Evolutionary conservation across 192 early-diverging fungal genomes (phyloP).

Genomic region (Coemansia sp.): DNA sequence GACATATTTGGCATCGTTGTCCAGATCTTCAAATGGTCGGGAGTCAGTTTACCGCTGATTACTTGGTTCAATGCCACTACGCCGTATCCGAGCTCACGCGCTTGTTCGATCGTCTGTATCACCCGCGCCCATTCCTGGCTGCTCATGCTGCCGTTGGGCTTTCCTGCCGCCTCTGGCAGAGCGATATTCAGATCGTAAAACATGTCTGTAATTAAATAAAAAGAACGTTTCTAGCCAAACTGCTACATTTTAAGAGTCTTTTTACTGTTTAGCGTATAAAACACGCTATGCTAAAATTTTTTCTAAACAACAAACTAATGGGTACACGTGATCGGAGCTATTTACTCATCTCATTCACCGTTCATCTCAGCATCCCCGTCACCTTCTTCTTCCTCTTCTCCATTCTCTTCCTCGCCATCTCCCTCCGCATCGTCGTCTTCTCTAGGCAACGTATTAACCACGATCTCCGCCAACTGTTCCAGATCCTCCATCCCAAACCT

Average conservation of each 20-base stretch:
- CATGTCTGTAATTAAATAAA: constrained; percentile 11
- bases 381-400: constrained; percentile 3
- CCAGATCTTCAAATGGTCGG: constrained; percentile 45
- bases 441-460: constrained; percentile 54
- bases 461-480: constrained; percentile 55
- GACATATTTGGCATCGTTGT: constrained; percentile 19
- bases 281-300: not conserved
- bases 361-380: not conserved
- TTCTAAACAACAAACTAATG: not conserved
- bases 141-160: constrained; percentile 23
- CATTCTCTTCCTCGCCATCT: constrained; percentile 16
- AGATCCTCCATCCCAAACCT: constrained; percentile 61
- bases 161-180: constrained; percentile 43
- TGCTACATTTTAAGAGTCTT: not conserved
- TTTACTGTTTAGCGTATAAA: not conserved
- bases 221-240: not conserved
- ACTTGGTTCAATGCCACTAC: constrained; percentile 50
- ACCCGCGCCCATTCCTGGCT: constrained; percentile 42
- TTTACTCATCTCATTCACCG: not conserved
- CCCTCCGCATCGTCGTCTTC: constrained; percentile 14
- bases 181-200: constrained; percentile 56
- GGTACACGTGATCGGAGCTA: constrained; percentile 1
- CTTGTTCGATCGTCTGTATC: constrained; percentile 37
- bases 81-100: constrained; percentile 39
- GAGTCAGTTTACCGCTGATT: constrained; percentile 26